Base-by-base conservation (phyloP, 805 yeast genomes). In the Hanseniaspora singularis region DNA sequence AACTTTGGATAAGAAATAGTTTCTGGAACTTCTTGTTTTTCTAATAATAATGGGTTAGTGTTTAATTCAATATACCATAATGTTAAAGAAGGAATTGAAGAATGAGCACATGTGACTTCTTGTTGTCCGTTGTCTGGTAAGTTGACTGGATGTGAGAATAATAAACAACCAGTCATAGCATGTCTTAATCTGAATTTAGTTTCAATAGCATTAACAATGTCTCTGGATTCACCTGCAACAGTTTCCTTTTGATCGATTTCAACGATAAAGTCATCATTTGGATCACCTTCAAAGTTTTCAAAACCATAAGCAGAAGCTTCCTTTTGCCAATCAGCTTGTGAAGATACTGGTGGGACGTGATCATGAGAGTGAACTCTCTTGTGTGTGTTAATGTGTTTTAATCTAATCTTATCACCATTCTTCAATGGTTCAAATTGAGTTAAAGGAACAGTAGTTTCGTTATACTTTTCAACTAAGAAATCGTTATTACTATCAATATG, bases 111-210 rank as follows among this genome's bases (percentile, higher is more conserved):
- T 3, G 88, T 76, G 46, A 83, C 94, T 66, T 83, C 94, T 62
- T 79, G 88, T 63, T 83, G 94, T 1, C 82, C 94, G 88, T 92
- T 82, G 44, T 74, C 75, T 51, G 94, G 94, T 56, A 83, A 70
- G 59, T 80, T 80, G 12, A 72, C 75, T 49, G 74, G 79, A 53
- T 77, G 81, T n/a, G 92, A 79, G 62, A 81, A 83, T 55, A 83
- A 65, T 58, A 76, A 78, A 64, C 85, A 73, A 48, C 87, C 87
- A 22, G 82, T 70, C 81, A 80, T 77, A 28, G 87, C 88, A 57
- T 83, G 94, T 62, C 73, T 75, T 53, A 83, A 69, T 66, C 83
- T 72, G 66, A 83, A 79, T 33, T 80, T 70, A 22, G 92, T 76
- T 38, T 78, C 74, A 38, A 83, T 61, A 14, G 94, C 84, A 52